Base-by-base conservation (phyloP, 495 filamentous ascomycete species). In the Penicillium subrubescens region DNA sequence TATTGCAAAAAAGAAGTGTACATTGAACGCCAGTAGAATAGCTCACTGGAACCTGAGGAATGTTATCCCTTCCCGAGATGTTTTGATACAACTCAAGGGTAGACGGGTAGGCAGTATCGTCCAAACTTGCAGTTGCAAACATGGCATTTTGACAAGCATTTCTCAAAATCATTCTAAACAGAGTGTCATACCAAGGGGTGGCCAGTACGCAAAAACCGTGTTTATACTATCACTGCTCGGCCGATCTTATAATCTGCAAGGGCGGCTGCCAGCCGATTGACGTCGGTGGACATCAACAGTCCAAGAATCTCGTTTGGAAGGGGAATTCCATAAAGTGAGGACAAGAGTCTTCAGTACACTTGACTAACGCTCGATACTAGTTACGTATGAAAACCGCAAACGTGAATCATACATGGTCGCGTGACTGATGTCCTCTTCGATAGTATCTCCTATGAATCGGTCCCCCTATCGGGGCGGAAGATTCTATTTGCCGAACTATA, bases 21-120 rank as follows among this genome's bases (percentile, higher is more conserved):
- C 12, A 10, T 34, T n/a, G n/a, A 50, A 25, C 12, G 19, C 17
- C 31, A 21, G 29, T 12, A 57, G 57, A 60, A 60, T 60, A 25
- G 61, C 35, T 59, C 29, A 19, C n/a, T 29, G 21, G 57, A 60
- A 61, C 46, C 41, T 61, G 19, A 10, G 53, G 70, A 70, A 73
- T 73, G 71, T 34, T 41, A 73, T 71, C 71, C 71, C 71, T 73
- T 71, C 66, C 63, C 67, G 59, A 50, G 29, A 35, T 70, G 62
- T 66, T 66, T 66, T 37, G 63, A 44, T 41, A 6, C 15, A 37
- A 51, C 63, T 34, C 58, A 63, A 61, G 56, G 56, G 56, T 53
- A 41, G 70, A 70, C 60, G 62, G 65, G 61, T 65, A 34, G 12
- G 21, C 55, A 15, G 12, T 41, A 52, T 34, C 44, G 19, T 17